These are phyloP conservation scores for Fusarium decemcellulare DNA, from an alignment of 2,329 filamentous ascomycete species.

Conservation along the genomic window DNA sequence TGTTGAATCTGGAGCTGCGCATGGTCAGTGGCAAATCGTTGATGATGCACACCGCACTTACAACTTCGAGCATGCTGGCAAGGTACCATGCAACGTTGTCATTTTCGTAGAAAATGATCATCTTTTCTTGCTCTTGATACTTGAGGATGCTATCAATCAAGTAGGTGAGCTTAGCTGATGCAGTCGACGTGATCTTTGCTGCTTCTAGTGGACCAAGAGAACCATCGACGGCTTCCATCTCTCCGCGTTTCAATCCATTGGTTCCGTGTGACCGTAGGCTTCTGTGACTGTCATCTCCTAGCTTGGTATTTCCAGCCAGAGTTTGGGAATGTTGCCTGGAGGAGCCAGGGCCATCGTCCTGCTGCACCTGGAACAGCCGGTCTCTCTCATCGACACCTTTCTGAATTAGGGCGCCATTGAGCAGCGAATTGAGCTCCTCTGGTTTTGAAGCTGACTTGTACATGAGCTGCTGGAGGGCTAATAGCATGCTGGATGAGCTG, in stretches of 20 bases:
- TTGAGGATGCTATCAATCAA: slow-evolving; percentile 80
- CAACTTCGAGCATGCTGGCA: slow-evolving; percentile 83
- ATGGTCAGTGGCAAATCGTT: slow-evolving; percentile 16
- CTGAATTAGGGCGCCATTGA: slow-evolving; percentile 62
- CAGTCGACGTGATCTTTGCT: slow-evolving; percentile 80
- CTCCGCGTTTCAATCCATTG: slow-evolving; percentile 41
- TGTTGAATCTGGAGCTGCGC: slow-evolving; percentile 68
- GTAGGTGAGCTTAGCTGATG: slow-evolving; percentile 90
- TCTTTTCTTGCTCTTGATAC: slow-evolving; percentile 82
- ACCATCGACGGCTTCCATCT: slow-evolving; percentile 37
- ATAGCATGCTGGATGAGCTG: slow-evolving; percentile 65
- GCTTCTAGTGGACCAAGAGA: slow-evolving; percentile 65
- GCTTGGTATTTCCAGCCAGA: slow-evolving; percentile 60
- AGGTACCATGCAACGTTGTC: slow-evolving; percentile 91
- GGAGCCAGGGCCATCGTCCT: slow-evolving; percentile 15
- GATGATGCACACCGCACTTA: slow-evolving; percentile 49
- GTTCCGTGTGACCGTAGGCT: slow-evolving; percentile 52
- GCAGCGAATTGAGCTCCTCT: slow-evolving; percentile 61
- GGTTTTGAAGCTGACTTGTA: slow-evolving; percentile 60
- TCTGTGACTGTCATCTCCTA: slow-evolving; percentile 55
- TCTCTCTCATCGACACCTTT: slow-evolving; percentile 56
- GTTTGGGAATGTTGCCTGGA: slow-evolving; percentile 41
- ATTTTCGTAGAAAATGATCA: slow-evolving; percentile 92
- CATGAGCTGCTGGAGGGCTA: slow-evolving; percentile 67
- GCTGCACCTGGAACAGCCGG: slow-evolving; percentile 43